Base-by-base conservation (phyloP, 2,329 filamentous ascomycete species). In the Fusarium tuaranense region DNA sequence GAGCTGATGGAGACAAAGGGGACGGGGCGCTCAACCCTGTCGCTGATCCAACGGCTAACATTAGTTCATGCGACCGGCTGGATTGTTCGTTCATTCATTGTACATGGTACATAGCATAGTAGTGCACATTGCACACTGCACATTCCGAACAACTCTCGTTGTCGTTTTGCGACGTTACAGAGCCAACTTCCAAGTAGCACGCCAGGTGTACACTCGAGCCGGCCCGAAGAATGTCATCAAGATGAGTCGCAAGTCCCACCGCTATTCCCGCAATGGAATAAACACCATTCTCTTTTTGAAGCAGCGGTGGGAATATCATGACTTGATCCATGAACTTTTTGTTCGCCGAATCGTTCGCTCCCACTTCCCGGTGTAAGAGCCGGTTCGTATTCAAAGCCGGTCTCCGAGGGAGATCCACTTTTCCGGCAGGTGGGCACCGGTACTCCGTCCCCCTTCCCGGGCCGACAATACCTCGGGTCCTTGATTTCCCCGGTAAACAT, bases 1-100 rank as follows among this genome's bases (percentile, higher is more conserved):
- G 68, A 70, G 55, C 53, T 46, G 65, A 63, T 48, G 38, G 48
- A 53, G 57, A 39, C 36, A 60, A 60, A 60, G 58, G 39, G 59
- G 30, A 46, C 27, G 13, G 27, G n/a, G 59, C 39, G 22, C 20
- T 20, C n/a, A 62, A 34, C 59, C 59, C 59, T 62, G 59, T 62
- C 59, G 59, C 59, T 46, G 59, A 62, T 62, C 59, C n/a, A 62
- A 62, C 57, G 34, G 57, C 57, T 38, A 60, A n/a, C 55, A 36
- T 58, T 58, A 58, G 55, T 39, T 55, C 27, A 34, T 53, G 27
- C 48, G 48, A 20, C 48, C 48, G 48, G n/a, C 48, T 53, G 48
- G 7, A 53, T 32, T 53, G 12, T 55, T 55, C 51, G 7, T 55
- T 34, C 51, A 20, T 55, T 55, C 51, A 55, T 20, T 34, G 51